phyloP scores from a whole-genome alignment of 805 yeast species.

The Tetrapisispora phaffii region DNA sequence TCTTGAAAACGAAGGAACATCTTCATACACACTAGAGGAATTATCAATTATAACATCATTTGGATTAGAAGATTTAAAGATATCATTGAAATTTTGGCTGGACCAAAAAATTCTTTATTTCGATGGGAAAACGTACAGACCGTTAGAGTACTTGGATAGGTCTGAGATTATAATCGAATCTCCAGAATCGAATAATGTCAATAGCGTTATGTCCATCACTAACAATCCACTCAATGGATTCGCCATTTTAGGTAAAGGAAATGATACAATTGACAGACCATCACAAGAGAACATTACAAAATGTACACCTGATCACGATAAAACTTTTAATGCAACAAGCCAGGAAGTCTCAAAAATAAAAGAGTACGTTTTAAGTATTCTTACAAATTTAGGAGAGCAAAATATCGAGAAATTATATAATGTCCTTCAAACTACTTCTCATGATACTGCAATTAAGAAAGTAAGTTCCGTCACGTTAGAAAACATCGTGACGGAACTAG shows the following conservation, averaged over 20 bases:
- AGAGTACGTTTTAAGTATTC: constrained; percentile 34
- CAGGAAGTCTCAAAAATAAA: background rate
- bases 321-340: background rate
- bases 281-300: background rate
- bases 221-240: background rate
- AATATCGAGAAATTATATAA: constrained; percentile 42
- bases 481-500: constrained; percentile 8
- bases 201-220: background rate
- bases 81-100: constrained; percentile 53
- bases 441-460: constrained; percentile 31
- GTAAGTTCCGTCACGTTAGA: constrained; percentile 11
- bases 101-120: constrained; percentile 39
- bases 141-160: background rate
- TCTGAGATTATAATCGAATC: background rate
- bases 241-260: background rate
- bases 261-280: background rate
- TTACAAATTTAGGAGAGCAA: constrained; percentile 45
- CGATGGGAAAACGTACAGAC: constrained; percentile 1
- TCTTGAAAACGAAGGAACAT: background rate
- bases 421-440: constrained; percentile 46
- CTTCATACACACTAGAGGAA: constrained; percentile 26
- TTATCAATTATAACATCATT: constrained; percentile 34
- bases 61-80: constrained; percentile 32
- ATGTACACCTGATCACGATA: background rate
- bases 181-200: background rate